These are phyloP conservation scores for Venustampulla echinocandica DNA, from an alignment of 495 filamentous ascomycete genomes.

Conservation along the genomic window DNA sequence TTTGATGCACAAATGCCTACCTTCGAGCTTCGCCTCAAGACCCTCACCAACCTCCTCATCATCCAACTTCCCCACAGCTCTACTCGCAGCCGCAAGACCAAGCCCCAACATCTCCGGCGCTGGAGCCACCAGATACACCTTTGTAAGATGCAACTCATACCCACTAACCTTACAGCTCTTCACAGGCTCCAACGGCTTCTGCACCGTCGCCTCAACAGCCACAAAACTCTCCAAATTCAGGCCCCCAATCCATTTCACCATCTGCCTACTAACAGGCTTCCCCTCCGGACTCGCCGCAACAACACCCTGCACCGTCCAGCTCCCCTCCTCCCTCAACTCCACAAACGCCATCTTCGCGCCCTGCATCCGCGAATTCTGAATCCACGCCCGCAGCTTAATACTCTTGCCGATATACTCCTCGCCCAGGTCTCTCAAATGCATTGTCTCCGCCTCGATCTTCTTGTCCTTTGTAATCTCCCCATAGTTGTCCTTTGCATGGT, in stretches of 20 bases:
- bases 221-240: constrained; percentile 80
- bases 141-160: constrained; percentile 79
- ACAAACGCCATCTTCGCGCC: constrained; percentile 89
- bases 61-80: constrained; percentile 55
- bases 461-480: constrained; percentile 32
- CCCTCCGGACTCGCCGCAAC: constrained; percentile 48
- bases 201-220: constrained; percentile 67
- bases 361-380: constrained; percentile 82
- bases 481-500: constrained; percentile 65
- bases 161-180: constrained; percentile 67
- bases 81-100: constrained; percentile 58
- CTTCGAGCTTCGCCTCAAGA: constrained; percentile 52
- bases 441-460: constrained; percentile 26
- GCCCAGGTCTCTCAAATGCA: constrained; percentile 45
- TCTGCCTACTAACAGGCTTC: constrained; percentile 57
- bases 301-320: constrained; percentile 65
- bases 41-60: constrained; percentile 46
- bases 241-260: constrained; percentile 83
- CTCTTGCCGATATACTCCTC: constrained; percentile 60
- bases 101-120: constrained; percentile 59
- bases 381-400: constrained; percentile 69
- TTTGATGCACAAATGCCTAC: constrained; percentile 42
- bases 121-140: constrained; percentile 58
- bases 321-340: constrained; percentile 73
- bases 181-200: constrained; percentile 74